Conservation (phyloP, 2,329 filamentous ascomycete species). For the Alternaria sp. region DNA sequence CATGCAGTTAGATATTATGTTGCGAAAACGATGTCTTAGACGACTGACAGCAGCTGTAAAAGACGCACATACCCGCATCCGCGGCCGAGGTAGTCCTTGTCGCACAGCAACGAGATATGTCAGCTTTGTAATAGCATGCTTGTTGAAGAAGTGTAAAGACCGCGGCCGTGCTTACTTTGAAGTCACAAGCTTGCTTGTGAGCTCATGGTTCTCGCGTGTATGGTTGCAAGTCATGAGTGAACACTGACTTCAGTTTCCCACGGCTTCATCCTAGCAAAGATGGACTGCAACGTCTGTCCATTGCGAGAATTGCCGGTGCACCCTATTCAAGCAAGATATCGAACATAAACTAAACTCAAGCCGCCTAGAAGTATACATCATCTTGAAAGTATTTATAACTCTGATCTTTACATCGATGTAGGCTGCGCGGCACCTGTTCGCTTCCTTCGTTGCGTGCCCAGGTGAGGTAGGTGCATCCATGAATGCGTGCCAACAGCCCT, state of each 20-base stretch:
- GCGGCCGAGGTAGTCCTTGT: not conserved
- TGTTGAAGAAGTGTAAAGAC: not conserved
- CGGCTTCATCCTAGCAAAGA: not conserved
- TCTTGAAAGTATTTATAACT: not conserved
- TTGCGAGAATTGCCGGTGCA: not conserved
- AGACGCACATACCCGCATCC: not conserved
- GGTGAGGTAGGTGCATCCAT: not conserved
- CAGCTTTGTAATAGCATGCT: not conserved
- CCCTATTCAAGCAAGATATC: not conserved
- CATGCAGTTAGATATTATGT: not conserved
- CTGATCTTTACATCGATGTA: not conserved
- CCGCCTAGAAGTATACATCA: not conserved
- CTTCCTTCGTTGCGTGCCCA: not conserved
- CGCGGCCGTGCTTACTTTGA: not conserved
- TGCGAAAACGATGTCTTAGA: not conserved
- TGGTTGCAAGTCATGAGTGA: not conserved
- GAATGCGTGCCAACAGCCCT: not conserved
- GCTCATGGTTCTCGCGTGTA: fast-evolving
- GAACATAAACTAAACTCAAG: fast-evolving
- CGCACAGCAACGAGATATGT: not conserved
- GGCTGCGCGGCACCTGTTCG: not conserved
- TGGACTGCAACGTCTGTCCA: not conserved
- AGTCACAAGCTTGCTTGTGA: not conserved
- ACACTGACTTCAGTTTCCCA: not conserved
- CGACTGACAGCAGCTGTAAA: not conserved